These are phyloP conservation scores for Pyrenophora seminiperda DNA, from an alignment of 2,329 filamentous ascomycete species.

Conservation along the genomic window DNA sequence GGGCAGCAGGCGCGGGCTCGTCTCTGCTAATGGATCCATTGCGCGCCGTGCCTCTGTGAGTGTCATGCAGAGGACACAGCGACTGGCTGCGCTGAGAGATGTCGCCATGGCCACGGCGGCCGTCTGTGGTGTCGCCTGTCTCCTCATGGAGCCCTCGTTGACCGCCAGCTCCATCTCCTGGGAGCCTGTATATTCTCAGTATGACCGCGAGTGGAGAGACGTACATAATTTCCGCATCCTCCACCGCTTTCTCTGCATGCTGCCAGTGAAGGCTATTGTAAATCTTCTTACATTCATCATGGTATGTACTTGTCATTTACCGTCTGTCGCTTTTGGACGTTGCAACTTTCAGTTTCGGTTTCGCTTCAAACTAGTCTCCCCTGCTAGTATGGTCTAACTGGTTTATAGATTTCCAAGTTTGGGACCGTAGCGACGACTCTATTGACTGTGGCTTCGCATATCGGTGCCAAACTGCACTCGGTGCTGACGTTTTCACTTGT, in stretches of 20 bases:
- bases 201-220: slow-evolving; percentile 35
- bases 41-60: slow-evolving; percentile 30
- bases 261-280: slow-evolving; percentile 28
- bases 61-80: slow-evolving; percentile 32
- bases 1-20: slow-evolving; percentile 34
- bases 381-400: slow-evolving; percentile 6
- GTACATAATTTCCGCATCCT: slow-evolving; percentile 35
- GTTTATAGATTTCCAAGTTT: slow-evolving; percentile 33
- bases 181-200: slow-evolving; percentile 32
- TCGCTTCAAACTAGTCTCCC: background rate
- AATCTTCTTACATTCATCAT: slow-evolving; percentile 40
- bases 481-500: slow-evolving; percentile 29
- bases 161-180: slow-evolving; percentile 33
- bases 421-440: slow-evolving; percentile 38
- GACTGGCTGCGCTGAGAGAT: slow-evolving; percentile 38
- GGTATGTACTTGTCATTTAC: slow-evolving; percentile 26
- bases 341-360: too few relatives aligned
- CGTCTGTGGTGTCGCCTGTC: slow-evolving; percentile 36
- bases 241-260: slow-evolving; percentile 35
- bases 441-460: slow-evolving; percentile 33
- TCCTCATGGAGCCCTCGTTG: slow-evolving; percentile 37
- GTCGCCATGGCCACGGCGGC: slow-evolving; percentile 33
- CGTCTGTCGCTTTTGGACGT: background rate
- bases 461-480: slow-evolving; percentile 36
- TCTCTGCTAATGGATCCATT: slow-evolving; percentile 45